Evolutionary conservation across 345 rosid genomes (phyloP).

Genomic region (Adansonia digitata): DNA sequence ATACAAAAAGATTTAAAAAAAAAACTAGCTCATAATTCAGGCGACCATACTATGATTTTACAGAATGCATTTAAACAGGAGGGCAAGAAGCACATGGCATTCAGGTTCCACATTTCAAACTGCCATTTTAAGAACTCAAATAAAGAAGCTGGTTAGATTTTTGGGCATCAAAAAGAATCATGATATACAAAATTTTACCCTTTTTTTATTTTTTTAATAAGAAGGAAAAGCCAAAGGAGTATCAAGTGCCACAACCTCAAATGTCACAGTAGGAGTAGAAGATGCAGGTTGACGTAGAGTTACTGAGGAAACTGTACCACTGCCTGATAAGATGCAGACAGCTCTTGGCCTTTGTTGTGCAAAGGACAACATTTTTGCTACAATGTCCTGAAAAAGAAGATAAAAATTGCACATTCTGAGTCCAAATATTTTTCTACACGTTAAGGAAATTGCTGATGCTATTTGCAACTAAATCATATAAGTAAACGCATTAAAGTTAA

Average conservation of each 20-base stretch:
- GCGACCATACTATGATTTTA: neutral
- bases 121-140: neutral
- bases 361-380: constrained; percentile 68
- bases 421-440: neutral
- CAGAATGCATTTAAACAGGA: neutral
- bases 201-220: neutral
- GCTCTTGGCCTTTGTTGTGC: constrained; percentile 92
- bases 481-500: neutral
- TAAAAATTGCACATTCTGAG: neutral
- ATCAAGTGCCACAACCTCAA: constrained; percentile 56
- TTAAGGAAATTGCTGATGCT: neutral
- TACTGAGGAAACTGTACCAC: constrained; percentile 82
- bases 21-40: neutral
- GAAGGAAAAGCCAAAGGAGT: neutral
- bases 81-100: neutral
- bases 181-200: neutral
- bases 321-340: constrained; percentile 85
- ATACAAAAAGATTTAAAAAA: neutral
- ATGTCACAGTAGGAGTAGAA: constrained; percentile 48
- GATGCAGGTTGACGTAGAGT: constrained; percentile 80
- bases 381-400: constrained; percentile 61
- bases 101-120: neutral
- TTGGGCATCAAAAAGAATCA: neutral
- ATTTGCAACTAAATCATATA: neutral
- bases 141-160: neutral